Evolutionary conservation across 345 rosid genomes (phyloP).

Genomic region (Sisymbrium altissimum): DNA sequence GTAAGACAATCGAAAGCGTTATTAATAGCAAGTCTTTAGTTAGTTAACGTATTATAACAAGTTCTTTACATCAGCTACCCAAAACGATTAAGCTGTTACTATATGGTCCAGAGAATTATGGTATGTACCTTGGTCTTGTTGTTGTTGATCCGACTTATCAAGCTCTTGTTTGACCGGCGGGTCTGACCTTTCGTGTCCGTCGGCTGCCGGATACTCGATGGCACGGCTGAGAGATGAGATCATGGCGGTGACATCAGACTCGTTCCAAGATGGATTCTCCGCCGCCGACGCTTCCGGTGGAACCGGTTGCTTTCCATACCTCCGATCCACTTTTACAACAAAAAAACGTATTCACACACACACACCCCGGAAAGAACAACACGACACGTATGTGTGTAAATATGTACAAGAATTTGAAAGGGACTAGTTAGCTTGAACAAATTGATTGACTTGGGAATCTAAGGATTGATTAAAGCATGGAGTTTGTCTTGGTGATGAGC

Average conservation of each 20-base stretch:
- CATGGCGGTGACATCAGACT: slow-evolving; percentile 78
- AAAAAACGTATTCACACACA: not conserved
- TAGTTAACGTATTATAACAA: slow-evolving; percentile 14
- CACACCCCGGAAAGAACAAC: not conserved
- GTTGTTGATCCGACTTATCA: slow-evolving; percentile 30
- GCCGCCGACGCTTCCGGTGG: slow-evolving; percentile 63
- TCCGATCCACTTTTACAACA: slow-evolving; percentile 57
- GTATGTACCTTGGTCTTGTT: slow-evolving; percentile 45
- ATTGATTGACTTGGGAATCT: not conserved
- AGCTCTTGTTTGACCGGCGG: slow-evolving; percentile 35
- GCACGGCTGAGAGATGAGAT: slow-evolving; percentile 68
- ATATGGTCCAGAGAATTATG: not conserved
- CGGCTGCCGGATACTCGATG: slow-evolving; percentile 39
- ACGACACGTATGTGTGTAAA: not conserved
- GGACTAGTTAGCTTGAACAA: not conserved
- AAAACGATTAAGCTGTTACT: not conserved
- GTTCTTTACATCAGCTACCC: not conserved
- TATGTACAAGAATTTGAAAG: not conserved
- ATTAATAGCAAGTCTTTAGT: slow-evolving; percentile 29
- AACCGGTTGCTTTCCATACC: slow-evolving; percentile 81
- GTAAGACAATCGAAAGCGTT: not conserved
- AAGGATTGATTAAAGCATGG: not conserved
- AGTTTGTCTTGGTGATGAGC: not conserved
- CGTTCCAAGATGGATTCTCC: slow-evolving; percentile 49
- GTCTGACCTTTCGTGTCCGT: slow-evolving; percentile 3